Evolutionary conservation across 257 asterid species (phyloP).

Genomic region (Eucommia ulmoides): DNA sequence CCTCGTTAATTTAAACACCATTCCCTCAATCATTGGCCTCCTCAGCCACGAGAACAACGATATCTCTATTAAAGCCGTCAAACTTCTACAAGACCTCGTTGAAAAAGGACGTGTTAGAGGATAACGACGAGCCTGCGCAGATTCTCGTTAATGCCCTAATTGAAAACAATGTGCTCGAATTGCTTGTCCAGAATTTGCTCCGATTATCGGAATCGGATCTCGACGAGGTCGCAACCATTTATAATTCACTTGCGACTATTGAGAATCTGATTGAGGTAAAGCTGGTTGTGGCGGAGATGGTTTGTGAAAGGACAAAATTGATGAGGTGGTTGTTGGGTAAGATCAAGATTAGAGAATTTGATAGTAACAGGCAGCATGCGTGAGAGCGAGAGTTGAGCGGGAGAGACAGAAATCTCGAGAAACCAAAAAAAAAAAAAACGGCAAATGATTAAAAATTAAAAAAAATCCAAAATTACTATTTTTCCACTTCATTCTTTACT

Average conservation of each 20-base stretch:
- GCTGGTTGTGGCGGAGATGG: constrained; percentile 70
- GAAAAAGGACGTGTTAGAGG: constrained; percentile 93
- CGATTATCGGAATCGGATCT: constrained; percentile 70
- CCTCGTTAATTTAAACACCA: constrained; percentile 66
- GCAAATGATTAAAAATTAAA: too few relatives aligned
- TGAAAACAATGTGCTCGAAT: constrained; percentile 77
- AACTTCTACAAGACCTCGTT: constrained; percentile 80
- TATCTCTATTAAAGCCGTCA: constrained; percentile 68
- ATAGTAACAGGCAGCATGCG: constrained; percentile 94
- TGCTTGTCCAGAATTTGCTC: constrained; percentile 63
- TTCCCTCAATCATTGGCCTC: constrained; percentile 59
- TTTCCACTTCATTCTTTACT: too few relatives aligned
- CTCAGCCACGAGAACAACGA: constrained; percentile 82
- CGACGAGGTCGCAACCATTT: constrained; percentile 79
- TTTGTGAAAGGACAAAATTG: constrained; percentile 88
- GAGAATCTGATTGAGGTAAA: constrained; percentile 88
- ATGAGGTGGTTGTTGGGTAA: constrained; percentile 90
- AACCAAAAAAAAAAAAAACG: too few relatives aligned
- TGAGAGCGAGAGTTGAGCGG: too few relatives aligned
- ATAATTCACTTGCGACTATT: constrained; percentile 53
- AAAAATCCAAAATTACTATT: too few relatives aligned
- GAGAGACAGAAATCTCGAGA: too few relatives aligned
- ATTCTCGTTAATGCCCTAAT: constrained; percentile 71
- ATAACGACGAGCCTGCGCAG: constrained; percentile 68
- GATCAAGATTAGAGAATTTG: constrained; percentile 72